Evolutionary conservation across 805 yeast genomes (phyloP), one percentile per base, ranked within the genome.

Genomic region (Hanseniaspora opuntiae): DNA sequence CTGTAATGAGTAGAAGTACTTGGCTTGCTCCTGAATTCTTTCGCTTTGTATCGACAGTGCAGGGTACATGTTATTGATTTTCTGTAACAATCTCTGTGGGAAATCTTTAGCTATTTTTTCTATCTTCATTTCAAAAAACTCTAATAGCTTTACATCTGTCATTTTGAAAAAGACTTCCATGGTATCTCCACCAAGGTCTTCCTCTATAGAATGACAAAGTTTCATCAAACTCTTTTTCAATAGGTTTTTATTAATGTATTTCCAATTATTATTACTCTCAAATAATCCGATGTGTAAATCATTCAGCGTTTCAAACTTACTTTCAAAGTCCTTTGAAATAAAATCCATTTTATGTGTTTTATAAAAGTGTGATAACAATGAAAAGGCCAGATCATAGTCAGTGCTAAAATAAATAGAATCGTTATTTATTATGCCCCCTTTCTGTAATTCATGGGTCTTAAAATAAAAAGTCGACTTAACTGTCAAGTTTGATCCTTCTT

Each of bases 101-200:
- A 49, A 49, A n/a, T 35, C 14, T 9, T 35, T 41, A 17, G 42
- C 20, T 12, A 25, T 41, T 3, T 41, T 41, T 11, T 17, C 19
- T 30, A 49, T 19, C 28, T 49, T 49, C 1, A 24, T 24, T 19
- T 41, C 20, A 14, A 49, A 30, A 41, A 49, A 49, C 0, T 35
- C n/a, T 4, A 42, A 11, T 3, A 49, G 28, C 8, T 42, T 42
- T 10, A 20, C 30, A 17, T 49, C 30, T 14, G 47, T 41, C 22
- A 42, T 19, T 19, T 49, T 49, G 35, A 49, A 49, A 42, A 41
- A 49, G 5, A 42, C 17, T 35, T 49, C 53, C 9, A 42, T 49
- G 2, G 41, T 17, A 10, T 42, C 53, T 28, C 41, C 53, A 3
- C 47, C 53, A 14, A 41, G 42, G 9, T 42, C 53, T 36, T 49